Evolutionary conservation across 306 rosid species (phyloP), one percentile per base, ranked within the genome.

Genomic region (Cucurbita pepo): DNA sequence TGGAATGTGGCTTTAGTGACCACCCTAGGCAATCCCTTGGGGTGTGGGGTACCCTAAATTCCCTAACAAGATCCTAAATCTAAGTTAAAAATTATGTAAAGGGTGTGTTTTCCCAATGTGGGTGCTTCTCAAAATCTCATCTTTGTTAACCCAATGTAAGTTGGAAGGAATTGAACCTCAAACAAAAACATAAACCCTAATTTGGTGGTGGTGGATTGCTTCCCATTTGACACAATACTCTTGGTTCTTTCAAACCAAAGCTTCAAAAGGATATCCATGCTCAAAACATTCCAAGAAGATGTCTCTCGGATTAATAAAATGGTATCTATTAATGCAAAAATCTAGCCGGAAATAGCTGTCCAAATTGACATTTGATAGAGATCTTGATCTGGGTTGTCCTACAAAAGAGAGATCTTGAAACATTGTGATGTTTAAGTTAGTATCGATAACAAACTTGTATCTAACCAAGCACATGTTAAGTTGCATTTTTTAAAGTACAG

Each of bases 21-120:
- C 52, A 53, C 54, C 78, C 80, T 6, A 76, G 69, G 63, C 40
- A 34, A 71, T 50, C 45, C 75, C 54, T 44, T 65, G 54, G 70
- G 72, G 14, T 1, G 21, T 44, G 73, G 13, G 7, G 12, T 81
- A 60, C 76, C 74, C 87, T 66, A 73, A 84, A 53, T 79, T 52
- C 44, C 78, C 90, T 77, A 81, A 73, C 87, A 82, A 82, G 81
- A 83, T 80, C 90, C 85, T 80, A 77, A 30, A 71, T 76, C 66
- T 62, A 70, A 65, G 94, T 76, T 45, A 12, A 4, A 77, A 25
- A 19, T 14, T 10, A 71, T 36, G 77, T 0, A 11, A 75, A 80
- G 56, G 55, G 53, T 44, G 51, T 44, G 47, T 37, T 7, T 61
- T 61, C 16, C 44, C 67, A 36, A 58, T 5, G 43, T 58, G 64